Evolutionary conservation across 805 yeast genomes (phyloP).

Genomic region (Starmerella sp.): DNA sequence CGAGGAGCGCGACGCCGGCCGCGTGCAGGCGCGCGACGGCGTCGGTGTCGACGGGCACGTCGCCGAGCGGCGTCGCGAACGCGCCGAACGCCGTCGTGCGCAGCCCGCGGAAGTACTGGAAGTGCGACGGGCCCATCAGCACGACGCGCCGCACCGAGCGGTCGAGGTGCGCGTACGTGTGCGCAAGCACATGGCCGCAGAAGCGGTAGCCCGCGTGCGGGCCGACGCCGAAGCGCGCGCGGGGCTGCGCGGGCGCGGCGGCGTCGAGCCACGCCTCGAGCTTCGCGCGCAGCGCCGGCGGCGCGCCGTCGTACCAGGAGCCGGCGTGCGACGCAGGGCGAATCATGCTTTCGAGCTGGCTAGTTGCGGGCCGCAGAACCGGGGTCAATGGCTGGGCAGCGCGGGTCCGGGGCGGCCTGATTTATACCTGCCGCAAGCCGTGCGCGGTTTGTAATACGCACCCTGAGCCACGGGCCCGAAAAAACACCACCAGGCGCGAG

Average conservation of each 20-base stretch:
- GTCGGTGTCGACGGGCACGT: conserved; percentile 51
- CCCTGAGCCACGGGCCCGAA: background rate
- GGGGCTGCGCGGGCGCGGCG: background rate
- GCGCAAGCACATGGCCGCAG: conserved; percentile 67
- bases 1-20: conserved; percentile 19
- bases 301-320: conserved; percentile 61
- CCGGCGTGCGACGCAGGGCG: conserved; percentile 83
- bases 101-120: conserved; percentile 58
- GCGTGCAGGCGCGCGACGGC: conserved; percentile 1
- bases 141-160: conserved; percentile 50
- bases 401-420: too few species aligned
- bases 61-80: conserved; percentile 82
- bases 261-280: conserved; percentile 37
- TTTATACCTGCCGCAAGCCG: too few species aligned
- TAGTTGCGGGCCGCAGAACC: too few species aligned
- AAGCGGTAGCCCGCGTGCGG: conserved; percentile 89
- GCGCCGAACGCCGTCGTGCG: conserved; percentile 42
- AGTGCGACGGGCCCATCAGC: conserved; percentile 88
- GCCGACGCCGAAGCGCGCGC: conserved; percentile 37
- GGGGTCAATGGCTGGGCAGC: too few species aligned
- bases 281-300: conserved; percentile 38
- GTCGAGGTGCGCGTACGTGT: conserved; percentile 66
- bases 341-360: background rate
- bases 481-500: too few species aligned
- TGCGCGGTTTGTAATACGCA: too few species aligned